These are phyloP conservation scores for Aquilaria malaccensis DNA, from an alignment of 345 rosid species.

Conservation along the genomic window DNA sequence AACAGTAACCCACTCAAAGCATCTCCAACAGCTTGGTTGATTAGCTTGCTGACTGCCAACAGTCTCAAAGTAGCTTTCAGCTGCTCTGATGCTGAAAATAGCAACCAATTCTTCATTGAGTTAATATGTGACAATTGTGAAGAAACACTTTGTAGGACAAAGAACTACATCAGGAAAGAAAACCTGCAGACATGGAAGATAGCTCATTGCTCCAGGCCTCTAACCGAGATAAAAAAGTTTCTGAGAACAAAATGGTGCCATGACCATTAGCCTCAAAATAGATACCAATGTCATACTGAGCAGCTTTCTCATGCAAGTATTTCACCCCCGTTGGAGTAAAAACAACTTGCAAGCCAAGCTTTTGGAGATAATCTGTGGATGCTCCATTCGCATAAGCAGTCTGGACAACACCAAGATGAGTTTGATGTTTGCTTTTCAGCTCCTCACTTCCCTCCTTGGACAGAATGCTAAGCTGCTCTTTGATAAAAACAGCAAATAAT, in stretches of 20 bases:
- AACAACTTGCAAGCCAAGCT: conserved; percentile 60
- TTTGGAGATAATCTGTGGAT: conserved; percentile 62
- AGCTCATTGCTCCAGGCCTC: conserved; percentile 41
- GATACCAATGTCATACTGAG: conserved; percentile 76
- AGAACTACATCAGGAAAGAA: background rate
- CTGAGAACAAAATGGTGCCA: conserved; percentile 84
- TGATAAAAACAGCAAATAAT: conserved; percentile 74
- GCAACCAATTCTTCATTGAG: background rate
- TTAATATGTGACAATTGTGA: background rate
- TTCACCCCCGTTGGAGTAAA: conserved; percentile 89
- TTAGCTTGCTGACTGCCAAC: conserved; percentile 68
- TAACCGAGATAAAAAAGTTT: conserved; percentile 46
- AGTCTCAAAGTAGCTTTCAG: conserved; percentile 71
- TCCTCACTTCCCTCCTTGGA: conserved; percentile 21
- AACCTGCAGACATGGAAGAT: conserved; percentile 43
- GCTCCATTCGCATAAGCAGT: conserved; percentile 99
- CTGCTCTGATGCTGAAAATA: conserved; percentile 54
- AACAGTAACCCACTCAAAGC: conserved; percentile 84
- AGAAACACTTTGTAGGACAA: conserved; percentile 1
- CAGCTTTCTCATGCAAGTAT: conserved; percentile 77
- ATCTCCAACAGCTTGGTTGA: conserved; percentile 97
- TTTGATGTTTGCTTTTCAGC: conserved; percentile 16
- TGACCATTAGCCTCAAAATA: conserved; percentile 99
- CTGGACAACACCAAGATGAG: conserved; percentile 74
- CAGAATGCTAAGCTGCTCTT: conserved; percentile 60